phyloP scores from a whole-genome alignment of 441 rosid species.

The Adansonia madagascariensis region DNA sequence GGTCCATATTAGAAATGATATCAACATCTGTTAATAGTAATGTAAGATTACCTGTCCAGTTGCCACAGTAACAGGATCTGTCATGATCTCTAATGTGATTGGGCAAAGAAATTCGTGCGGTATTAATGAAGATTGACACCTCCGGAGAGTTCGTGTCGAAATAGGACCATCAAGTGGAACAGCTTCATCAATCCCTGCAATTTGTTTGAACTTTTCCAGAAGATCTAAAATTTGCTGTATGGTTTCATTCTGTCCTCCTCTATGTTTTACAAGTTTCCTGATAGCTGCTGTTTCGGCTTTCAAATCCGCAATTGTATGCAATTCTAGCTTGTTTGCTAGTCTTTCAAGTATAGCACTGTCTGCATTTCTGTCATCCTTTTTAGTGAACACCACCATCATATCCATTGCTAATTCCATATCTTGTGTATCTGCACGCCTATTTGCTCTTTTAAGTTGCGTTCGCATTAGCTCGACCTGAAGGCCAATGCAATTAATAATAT shows the following conservation, averaged over 20 bases:
- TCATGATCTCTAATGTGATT: conserved; percentile 62
- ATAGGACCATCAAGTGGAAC: conserved; percentile 39
- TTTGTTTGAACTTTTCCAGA: conserved; percentile 53
- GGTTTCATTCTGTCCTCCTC: conserved; percentile 42
- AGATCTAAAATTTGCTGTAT: conserved; percentile 45
- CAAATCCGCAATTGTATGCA: conserved; percentile 51
- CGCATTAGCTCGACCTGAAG: conserved; percentile 59
- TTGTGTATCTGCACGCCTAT: conserved; percentile 56
- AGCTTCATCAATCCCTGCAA: conserved; percentile 47
- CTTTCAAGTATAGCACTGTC: conserved; percentile 60
- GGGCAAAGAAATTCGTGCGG: conserved; percentile 76
- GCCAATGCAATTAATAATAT: background rate
- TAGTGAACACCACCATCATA: conserved; percentile 62
- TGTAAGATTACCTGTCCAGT: conserved; percentile 61
- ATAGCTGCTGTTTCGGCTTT: conserved; percentile 52
- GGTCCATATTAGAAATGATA: too few species aligned
- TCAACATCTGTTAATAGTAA: background rate
- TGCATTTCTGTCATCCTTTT: conserved; percentile 49
- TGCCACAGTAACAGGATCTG: conserved; percentile 70
- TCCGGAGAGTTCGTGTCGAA: conserved; percentile 37
- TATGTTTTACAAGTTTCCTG: conserved; percentile 40
- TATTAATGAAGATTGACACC: conserved; percentile 43
- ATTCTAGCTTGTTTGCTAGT: conserved; percentile 58
- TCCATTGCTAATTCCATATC: conserved; percentile 76
- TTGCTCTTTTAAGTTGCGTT: conserved; percentile 58